These are phyloP conservation scores for Irpex sp. DNA, from an alignment of 1,284 basidiomycete species.

Conservation along the genomic window DNA sequence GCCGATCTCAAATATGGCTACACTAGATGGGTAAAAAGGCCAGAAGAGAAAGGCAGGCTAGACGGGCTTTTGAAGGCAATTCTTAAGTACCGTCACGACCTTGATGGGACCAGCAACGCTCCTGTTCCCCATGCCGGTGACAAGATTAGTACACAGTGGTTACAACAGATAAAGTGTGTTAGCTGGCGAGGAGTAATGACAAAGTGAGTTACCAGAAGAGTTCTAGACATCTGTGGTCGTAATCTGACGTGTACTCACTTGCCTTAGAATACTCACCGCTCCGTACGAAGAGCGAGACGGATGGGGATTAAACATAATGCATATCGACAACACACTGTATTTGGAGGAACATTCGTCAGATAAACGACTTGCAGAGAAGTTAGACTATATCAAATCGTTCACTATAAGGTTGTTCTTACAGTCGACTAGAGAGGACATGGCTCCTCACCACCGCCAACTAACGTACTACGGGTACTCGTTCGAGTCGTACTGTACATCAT, in stretches of 20 bases:
- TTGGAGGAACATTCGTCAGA: conserved; percentile 78
- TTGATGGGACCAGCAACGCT: conserved; percentile 16
- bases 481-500: conserved; percentile 80
- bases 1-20: conserved; percentile 66
- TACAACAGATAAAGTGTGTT: conserved; percentile 54
- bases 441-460: conserved; percentile 53
- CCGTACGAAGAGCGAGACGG: conserved; percentile 79
- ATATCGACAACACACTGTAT: conserved; percentile 74
- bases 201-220: conserved; percentile 53
- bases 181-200: conserved; percentile 93
- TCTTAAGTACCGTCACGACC: conserved; percentile 35
- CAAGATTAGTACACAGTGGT: conserved; percentile 28
- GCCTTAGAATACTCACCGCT: conserved; percentile 69
- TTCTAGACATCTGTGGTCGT: background rate
- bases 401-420: background rate
- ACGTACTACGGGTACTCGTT: conserved; percentile 83
- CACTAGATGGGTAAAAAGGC: conserved; percentile 63
- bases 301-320: conserved; percentile 86
- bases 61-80: conserved; percentile 61
- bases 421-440: conserved; percentile 52
- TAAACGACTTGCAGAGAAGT: conserved; percentile 61
- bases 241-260: conserved; percentile 19
- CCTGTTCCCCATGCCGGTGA: conserved; percentile 17
- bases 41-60: conserved; percentile 62
- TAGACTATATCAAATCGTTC: conserved; percentile 18